Conservation (phyloP, 139 green algal species). For the Bryopsis sp. region DNA sequence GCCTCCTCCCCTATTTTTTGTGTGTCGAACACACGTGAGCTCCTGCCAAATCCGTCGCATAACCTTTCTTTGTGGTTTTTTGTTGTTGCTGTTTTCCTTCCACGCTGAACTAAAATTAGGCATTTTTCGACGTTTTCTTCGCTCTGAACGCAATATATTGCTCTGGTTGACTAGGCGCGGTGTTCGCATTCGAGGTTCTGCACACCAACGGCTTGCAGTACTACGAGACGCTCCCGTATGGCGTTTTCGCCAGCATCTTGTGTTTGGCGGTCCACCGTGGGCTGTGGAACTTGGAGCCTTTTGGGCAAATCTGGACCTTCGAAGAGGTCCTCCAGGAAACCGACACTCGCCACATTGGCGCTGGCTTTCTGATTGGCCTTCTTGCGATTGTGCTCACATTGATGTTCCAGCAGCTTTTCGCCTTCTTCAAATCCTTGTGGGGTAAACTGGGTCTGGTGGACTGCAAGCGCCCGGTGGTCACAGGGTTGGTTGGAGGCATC, state of each 20-base stretch:
- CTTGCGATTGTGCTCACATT: constrained; percentile 21
- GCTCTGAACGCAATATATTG: too few relatives aligned
- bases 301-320: constrained; percentile 36
- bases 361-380: constrained; percentile 24
- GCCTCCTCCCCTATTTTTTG: too few relatives aligned
- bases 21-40: too few relatives aligned
- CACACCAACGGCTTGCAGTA: constrained; percentile 36
- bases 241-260: constrained; percentile 24
- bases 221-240: constrained; percentile 34
- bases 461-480: constrained; percentile 30
- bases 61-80: too few relatives aligned
- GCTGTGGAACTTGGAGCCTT: constrained; percentile 23
- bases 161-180: too few relatives aligned
- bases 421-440: too few relatives aligned
- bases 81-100: too few relatives aligned
- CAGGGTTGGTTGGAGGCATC: constrained; percentile 29
- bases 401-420: too few relatives aligned
- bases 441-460: too few relatives aligned
- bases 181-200: constrained; percentile 41
- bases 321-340: constrained; percentile 15
- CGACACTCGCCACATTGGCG: constrained; percentile 30
- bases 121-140: too few relatives aligned
- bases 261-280: constrained; percentile 33
- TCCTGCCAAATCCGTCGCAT: too few relatives aligned
- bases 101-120: too few relatives aligned